phyloP scores from a whole-genome alignment of 2,329 filamentous ascomycete species.

The Colletotrichum gloeosporioides region DNA sequence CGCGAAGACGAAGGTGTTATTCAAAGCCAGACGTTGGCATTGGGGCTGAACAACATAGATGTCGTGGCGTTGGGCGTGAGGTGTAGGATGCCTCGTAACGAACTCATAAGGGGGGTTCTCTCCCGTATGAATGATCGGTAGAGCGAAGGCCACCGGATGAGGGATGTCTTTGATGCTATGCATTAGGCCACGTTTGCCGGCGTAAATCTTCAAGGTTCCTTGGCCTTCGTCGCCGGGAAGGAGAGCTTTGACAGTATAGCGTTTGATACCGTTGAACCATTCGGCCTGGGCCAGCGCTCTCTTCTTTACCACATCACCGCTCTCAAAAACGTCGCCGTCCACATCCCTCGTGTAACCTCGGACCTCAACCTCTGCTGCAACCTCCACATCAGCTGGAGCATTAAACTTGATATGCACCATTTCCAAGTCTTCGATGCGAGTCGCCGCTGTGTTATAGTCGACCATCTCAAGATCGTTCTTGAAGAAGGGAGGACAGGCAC shows the following conservation, averaged over 20 bases:
- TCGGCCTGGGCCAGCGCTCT: conserved; percentile 89
- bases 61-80: conserved; percentile 96
- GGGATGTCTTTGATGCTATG: conserved; percentile 97
- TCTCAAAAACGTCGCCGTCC: conserved; percentile 94
- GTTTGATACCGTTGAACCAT: conserved; percentile 86
- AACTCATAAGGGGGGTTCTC: conserved; percentile 96
- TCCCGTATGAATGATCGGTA: conserved; percentile 90
- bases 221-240: conserved; percentile 91
- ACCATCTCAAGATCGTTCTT: conserved; percentile 79
- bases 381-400: conserved; percentile 88
- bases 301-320: conserved; percentile 84
- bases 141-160: conserved; percentile 84
- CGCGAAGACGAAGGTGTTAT: conserved; percentile 98
- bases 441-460: conserved; percentile 88
- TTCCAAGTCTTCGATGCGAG: conserved; percentile 88
- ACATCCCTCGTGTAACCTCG: conserved; percentile 79
- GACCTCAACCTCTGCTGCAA: conserved; percentile 90
- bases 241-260: conserved; percentile 91
- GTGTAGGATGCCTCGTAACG: conserved; percentile 89
- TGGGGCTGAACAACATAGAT: conserved; percentile 97
- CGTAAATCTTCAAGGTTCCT: conserved; percentile 88
- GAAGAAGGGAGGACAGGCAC: conserved; percentile 88
- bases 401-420: conserved; percentile 89
- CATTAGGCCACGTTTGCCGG: conserved; percentile 93
- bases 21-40: conserved; percentile 83